Conservation (phyloP, 257 asterid species). For the Knoxia roxburghii region DNA sequence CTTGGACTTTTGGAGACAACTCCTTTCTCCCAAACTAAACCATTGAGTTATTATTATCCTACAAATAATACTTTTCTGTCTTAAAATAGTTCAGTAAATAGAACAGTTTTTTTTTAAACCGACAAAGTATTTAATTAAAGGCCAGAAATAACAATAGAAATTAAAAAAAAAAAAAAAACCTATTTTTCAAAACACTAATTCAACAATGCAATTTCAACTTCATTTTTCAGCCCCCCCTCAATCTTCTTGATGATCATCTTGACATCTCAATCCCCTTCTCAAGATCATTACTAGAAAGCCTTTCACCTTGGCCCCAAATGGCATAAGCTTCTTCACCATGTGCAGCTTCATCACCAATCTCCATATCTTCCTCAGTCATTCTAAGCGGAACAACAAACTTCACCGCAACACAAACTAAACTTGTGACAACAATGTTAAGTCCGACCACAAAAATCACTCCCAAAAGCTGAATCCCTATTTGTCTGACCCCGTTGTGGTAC, state of each 20-base stretch:
- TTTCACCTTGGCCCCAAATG: conserved; percentile 76
- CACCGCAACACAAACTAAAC: conserved; percentile 43
- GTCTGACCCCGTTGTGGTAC: conserved; percentile 36
- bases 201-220: too few relatives aligned
- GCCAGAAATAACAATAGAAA: too few relatives aligned
- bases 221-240: too few relatives aligned
- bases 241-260: background rate
- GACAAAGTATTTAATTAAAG: too few relatives aligned
- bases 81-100: too few relatives aligned
- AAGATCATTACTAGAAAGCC: conserved; percentile 39
- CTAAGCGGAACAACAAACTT: conserved; percentile 48
- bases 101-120: too few relatives aligned
- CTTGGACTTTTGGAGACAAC: too few relatives aligned
- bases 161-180: too few relatives aligned
- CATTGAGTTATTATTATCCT: too few relatives aligned
- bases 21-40: too few relatives aligned
- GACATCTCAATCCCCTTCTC: conserved; percentile 20
- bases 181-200: too few relatives aligned
- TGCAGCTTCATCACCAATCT: conserved; percentile 69
- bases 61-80: too few relatives aligned
- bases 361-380: conserved; percentile 69
- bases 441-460: conserved; percentile 35
- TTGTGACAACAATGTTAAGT: conserved; percentile 44
- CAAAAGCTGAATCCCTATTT: conserved; percentile 46
- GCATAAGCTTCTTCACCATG: conserved; percentile 79